phyloP scores from a whole-genome alignment of 2,329 filamentous ascomycete species.

The Botrytis pseudocinerea region DNA sequence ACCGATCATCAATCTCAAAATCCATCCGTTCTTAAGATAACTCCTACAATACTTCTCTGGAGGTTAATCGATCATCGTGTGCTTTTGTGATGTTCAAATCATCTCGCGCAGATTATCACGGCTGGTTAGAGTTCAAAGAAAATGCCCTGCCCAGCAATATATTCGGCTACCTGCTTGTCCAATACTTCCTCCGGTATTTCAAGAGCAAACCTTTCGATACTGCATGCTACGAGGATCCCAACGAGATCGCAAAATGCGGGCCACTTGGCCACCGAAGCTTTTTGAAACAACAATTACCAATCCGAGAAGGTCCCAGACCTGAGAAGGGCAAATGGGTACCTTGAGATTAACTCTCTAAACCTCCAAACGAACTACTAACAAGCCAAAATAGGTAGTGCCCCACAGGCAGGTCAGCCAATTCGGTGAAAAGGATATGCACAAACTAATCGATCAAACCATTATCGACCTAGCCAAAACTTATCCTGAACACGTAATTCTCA shows the following conservation, averaged over 20 bases:
- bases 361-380: background rate
- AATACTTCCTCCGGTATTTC: conserved; percentile 31
- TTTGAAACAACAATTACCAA: conserved; percentile 26
- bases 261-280: conserved; percentile 26
- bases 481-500: conserved; percentile 25
- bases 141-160: conserved; percentile 33
- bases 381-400: conserved; percentile 31
- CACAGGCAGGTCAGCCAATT: conserved; percentile 31
- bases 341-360: background rate
- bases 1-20: conserved; percentile 29
- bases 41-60: background rate
- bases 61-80: background rate
- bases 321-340: conserved; percentile 30
- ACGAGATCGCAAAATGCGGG: conserved; percentile 34
- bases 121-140: conserved; percentile 34
- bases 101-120: conserved; percentile 30
- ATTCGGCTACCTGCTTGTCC: conserved; percentile 32
- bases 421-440: conserved; percentile 31
- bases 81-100: conserved; percentile 1
- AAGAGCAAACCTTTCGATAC: conserved; percentile 31
- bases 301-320: conserved; percentile 31
- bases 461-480: conserved; percentile 24
- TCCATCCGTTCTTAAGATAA: background rate
- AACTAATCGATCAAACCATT: conserved; percentile 14
- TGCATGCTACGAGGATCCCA: conserved; percentile 30